Base-by-base conservation (phyloP, 768 basidiomycete genomes). In the Candolleomyces aberdarensis region DNA sequence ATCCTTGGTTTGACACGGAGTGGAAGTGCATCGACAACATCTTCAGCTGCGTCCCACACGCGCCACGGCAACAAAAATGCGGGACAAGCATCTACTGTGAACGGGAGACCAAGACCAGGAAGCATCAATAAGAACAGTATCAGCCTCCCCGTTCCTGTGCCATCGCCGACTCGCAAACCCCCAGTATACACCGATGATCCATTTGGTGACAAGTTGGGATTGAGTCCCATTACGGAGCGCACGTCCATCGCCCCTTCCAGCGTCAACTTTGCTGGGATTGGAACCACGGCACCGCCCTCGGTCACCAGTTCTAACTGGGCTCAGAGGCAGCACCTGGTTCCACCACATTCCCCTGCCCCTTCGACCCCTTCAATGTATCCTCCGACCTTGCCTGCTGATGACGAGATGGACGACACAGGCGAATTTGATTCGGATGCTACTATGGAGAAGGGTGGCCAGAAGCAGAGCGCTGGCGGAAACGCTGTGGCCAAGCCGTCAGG, bases 301-400 rank as follows among this genome's bases (percentile, higher is more conserved):
- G 20, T 19, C 29, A 15, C 49, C 49, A 14, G 44, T 26, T 54
- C 52, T 3, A 54, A 54, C 17, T 54, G 52, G 52, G 14, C 15
- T 8, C 32, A 31, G 9, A 32, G 52, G 52, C 52, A 54, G 32
- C 29, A 54, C 4, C 8, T 54, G 5, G 11, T 17, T 4, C 10
- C 29, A 1, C 44, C 43, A 6, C 50, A 43, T 31, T 61, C 60
- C 1, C 60, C 60, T 10, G 53, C 47, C 2, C 60, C 60, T 5
- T 56, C 60, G 3, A 61, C 41, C 6, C 60, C 60, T 5, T 61
- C 60, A 3, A n/a, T 61, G 44, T 61, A 61, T 29, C 60, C 60
- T 4, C 60, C 60, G 13, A 61, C 60, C 11, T 29, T 61, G 7
- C 55, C 55, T 6, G 55, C 41, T 14, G 60, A 48, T 51, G 60